phyloP scores from a whole-genome alignment of 2,329 filamentous ascomycete species.

The Amauroascus niger region DNA sequence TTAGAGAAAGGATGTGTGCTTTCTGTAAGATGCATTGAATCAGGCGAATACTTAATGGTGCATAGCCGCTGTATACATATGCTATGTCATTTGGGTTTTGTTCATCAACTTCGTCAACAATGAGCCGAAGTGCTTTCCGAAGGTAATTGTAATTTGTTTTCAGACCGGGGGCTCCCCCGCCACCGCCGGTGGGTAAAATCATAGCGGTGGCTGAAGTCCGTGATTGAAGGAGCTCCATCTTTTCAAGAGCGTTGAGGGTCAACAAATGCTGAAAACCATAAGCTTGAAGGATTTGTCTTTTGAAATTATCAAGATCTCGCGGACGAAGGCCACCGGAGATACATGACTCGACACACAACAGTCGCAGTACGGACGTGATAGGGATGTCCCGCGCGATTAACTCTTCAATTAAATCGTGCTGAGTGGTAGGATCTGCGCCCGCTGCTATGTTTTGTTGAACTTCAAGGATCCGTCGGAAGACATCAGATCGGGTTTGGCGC shows the following conservation, averaged over 20 bases:
- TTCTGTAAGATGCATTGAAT: conserved; percentile 93
- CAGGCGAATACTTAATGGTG: conserved; percentile 79
- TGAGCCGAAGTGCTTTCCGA: conserved; percentile 74
- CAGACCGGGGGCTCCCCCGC: conserved; percentile 46
- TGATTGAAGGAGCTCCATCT: conserved; percentile 73
- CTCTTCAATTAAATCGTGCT: conserved; percentile 86
- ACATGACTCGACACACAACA: conserved; percentile 85
- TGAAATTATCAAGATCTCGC: conserved; percentile 82
- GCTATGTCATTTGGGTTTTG: conserved; percentile 87
- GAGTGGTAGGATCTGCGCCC: conserved; percentile 75
- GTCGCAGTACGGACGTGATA: conserved; percentile 66
- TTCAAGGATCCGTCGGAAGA: conserved; percentile 79
- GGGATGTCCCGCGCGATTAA: conserved; percentile 82
- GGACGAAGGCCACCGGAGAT: conserved; percentile 79
- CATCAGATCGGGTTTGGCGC: conserved; percentile 79
- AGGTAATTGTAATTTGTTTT: conserved; percentile 88
- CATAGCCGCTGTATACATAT: conserved; percentile 98
- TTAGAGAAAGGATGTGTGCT: conserved; percentile 63
- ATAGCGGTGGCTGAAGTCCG: conserved; percentile 67
- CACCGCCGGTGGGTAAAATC: conserved; percentile 65
- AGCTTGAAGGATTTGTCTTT: conserved; percentile 75
- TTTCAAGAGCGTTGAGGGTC: conserved; percentile 79
- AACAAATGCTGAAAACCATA: conserved; percentile 93
- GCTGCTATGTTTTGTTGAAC: conserved; percentile 93
- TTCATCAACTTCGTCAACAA: conserved; percentile 94